Evolutionary conservation across 331 rosid genomes (phyloP).

Genomic region (Quercus tomentella): DNA sequence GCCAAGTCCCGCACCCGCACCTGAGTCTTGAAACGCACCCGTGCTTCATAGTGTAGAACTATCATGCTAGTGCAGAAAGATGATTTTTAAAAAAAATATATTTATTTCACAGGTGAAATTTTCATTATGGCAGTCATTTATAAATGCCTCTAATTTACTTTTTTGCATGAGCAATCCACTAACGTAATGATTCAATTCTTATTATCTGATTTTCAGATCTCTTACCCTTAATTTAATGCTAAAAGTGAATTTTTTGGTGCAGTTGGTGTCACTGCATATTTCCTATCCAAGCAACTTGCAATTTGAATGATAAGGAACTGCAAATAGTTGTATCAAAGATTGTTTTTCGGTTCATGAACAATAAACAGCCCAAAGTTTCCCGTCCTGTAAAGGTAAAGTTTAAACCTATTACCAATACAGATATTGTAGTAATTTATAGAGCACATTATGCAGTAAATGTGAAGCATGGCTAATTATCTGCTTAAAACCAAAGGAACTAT

Average conservation of each 20-base stretch:
- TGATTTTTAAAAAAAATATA: no score
- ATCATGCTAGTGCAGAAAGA: no score
- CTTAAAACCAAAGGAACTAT: not conserved
- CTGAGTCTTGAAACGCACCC: no score
- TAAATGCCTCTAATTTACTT: not conserved
- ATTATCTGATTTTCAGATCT: not conserved
- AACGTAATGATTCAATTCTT: not conserved
- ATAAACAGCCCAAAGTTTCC: conserved; percentile 36
- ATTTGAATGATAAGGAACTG: conserved; percentile 67
- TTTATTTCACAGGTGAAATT: not conserved
- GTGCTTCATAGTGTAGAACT: no score
- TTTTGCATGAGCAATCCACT: not conserved
- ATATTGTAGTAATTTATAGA: not conserved
- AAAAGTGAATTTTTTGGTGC: conserved; percentile 24
- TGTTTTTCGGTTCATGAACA: conserved; percentile 51
- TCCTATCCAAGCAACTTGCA: conserved; percentile 79
- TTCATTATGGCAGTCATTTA: not conserved
- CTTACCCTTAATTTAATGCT: not conserved
- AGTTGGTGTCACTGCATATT: conserved; percentile 94
- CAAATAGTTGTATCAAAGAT: conserved; percentile 53
- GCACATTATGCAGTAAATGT: not conserved
- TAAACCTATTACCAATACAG: conserved; percentile 6
- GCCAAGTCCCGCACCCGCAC: no score
- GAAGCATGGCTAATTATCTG: not conserved
- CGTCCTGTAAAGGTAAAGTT: conserved; percentile 68